Base-by-base conservation (phyloP, 73 alveolate species). In the Stentor coeruleus region DNA sequence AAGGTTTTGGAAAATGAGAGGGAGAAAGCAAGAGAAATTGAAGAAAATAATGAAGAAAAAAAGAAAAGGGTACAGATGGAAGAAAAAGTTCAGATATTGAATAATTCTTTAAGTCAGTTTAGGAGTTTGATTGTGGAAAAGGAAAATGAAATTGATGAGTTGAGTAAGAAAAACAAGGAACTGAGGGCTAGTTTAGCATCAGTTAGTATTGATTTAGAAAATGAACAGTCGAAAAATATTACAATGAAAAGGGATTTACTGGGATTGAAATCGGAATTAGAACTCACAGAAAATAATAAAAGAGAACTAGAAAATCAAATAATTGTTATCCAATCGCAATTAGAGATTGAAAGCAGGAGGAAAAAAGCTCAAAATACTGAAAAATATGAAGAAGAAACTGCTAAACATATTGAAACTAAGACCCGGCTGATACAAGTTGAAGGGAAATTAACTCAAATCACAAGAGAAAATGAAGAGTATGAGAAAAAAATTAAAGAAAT, bases 321-420 rank as follows among this genome's bases (percentile, higher is more conserved):
- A 1, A 66, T 31, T 20, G 33, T 31, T 20, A 20, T 26, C n/a
- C 20, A 66, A 66, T 66, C 37, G 26, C 79, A 66, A 33, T 26
- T 26, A 66, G 79, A 66, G 20, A 49, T 49, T 2, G 79, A 66
- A 2, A 11, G 40, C 42, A 20, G 37, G 33, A 66, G 79, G 41
- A 66, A 66, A 20, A 66, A 31, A 66, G n/a, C 33, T 26, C 49
- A 66, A 2, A 31, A 66, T 20, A 20, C 39, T 31, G 37, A 31
- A 20, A 66, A 66, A 66, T 66, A 28, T 66, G 79, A 66, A 66
- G 79, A 66, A 66, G 79, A 66, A 2, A 14, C 39, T 33, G 39
- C 79, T 0, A 66, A 31, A 2, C 79, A 66, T 2, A 26, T 33
- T 20, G 79, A 66, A 66, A 66, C 79, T 31, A 66, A 31, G 33